Evolutionary conservation across 306 rosid genomes (phyloP), one percentile per base, ranked within the genome.

Genomic region (Cucurbita moschata): DNA sequence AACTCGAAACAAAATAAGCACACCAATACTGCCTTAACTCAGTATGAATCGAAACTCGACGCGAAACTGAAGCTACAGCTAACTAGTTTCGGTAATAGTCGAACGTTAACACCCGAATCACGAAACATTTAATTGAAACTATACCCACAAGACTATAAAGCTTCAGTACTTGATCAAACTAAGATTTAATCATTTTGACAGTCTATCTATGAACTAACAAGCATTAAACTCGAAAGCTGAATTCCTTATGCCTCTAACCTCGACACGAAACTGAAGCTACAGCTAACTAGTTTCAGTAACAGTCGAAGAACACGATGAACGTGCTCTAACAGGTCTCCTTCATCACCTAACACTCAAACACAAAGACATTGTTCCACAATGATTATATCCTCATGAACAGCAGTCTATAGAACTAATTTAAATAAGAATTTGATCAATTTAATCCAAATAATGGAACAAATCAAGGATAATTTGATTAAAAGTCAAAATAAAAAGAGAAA

Each of bases 401-500:
- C 26, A 26, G 26, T 68, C 46, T 15, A 49, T 15, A 47, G 7
- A 51, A 51, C 5, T 14, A 50, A 51, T 70, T 14, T 4, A 8
- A 47, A 23, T 46, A 46, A 46, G 56, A 47, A 43, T 4, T 67
- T 68, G 57, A 68, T 68, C 40, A 47, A 8, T 8, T 46, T 15
- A 50, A 14, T 35, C 74, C 35, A 70, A 16, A 35, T 9, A 70
- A 70, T 16, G 15, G 46, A 50, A 14, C 59, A 35, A 50, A 50
- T 8, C 46, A 3, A 7, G 3, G 9, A n/a, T 13, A 50, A 30
- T 50, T 70, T 15, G 59, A 35, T 70, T 70, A 23, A 30, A 54
- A 50, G 74, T 70, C 60, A 70, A 50, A 49, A 70, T 49, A 50
- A 23, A 70, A 49, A 69, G 56, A 67, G 13, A 54, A 44, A 70